phyloP scores from a whole-genome alignment of 2,329 filamentous ascomycete species.

The Neurospora crassa region DNA sequence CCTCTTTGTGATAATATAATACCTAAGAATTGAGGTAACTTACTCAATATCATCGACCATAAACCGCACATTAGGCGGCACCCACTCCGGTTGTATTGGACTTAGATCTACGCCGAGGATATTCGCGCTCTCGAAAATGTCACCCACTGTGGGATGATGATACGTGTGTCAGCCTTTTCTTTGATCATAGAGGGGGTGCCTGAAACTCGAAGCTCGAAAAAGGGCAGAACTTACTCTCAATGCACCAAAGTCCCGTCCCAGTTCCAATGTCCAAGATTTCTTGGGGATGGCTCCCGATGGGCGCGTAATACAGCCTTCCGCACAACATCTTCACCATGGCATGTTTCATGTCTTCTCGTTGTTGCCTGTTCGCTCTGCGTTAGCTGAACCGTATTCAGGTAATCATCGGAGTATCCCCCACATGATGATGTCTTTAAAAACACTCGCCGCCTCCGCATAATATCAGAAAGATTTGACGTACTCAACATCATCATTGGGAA shows the following conservation, averaged over 20 bases:
- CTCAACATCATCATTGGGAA: conserved; percentile 51
- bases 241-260: conserved; percentile 50
- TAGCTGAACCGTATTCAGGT: neutral
- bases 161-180: neutral
- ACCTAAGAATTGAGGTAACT: neutral
- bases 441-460: neutral
- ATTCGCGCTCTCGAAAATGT: conserved; percentile 30
- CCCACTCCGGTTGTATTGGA: conserved; percentile 37
- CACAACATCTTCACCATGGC: conserved; percentile 40
- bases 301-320: conserved; percentile 41
- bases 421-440: neutral
- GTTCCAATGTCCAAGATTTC: conserved; percentile 49
- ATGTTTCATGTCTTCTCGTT: conserved; percentile 49
- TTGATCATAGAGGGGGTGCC: neutral
- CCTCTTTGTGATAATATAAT: conserved; percentile 28
- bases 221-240: conserved; percentile 30
- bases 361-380: conserved; percentile 30
- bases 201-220: neutral
- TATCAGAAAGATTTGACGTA: conserved; percentile 1
- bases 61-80: conserved; percentile 52
- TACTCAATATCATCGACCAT: conserved; percentile 52
- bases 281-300: conserved; percentile 36
- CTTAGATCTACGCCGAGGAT: conserved; percentile 34
- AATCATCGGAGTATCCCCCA: neutral
- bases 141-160: conserved; percentile 25